A percentile compares a stretch with the other conserved stretches of the same genome.
Conservation (phyloP, 768 basidiomycete genomes). For the Goffeauzyma gilvescens region DNA sequence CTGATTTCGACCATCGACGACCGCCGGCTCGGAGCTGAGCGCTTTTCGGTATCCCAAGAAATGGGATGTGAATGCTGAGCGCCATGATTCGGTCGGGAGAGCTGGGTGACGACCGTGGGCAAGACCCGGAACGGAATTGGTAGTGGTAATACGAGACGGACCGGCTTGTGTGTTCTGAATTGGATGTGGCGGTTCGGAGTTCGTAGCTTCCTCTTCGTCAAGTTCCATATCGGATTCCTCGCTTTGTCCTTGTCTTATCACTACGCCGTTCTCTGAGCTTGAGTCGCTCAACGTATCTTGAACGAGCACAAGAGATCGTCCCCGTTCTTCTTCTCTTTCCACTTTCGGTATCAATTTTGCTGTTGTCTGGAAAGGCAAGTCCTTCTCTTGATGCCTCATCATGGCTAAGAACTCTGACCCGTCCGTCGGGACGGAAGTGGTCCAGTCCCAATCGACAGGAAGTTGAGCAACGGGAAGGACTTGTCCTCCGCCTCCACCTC, state of each 20-base stretch:
- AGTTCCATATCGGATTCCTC: too few relatives aligned
- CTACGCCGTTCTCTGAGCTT: too few relatives aligned
- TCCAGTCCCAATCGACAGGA: constrained; percentile 24
- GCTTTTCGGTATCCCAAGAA: constrained; percentile 22
- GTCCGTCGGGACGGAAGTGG: constrained; percentile 27
- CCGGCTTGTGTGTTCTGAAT: not conserved
- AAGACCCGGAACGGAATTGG: too few relatives aligned
- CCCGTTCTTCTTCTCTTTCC: not conserved
- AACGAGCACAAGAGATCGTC: not conserved
- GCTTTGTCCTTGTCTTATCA: too few relatives aligned
- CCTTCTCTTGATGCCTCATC: constrained; percentile 4
- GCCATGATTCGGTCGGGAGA: constrained; percentile 24
- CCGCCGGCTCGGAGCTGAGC: not conserved
- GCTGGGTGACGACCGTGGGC: constrained; percentile 21
- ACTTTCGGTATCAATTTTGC: not conserved
- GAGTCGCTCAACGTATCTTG: too few relatives aligned
- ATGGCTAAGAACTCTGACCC: constrained; percentile 31
- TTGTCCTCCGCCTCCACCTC: not conserved
- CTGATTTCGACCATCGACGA: not conserved
- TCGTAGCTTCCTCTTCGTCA: not conserved
- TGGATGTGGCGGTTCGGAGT: not conserved
- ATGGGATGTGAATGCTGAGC: constrained; percentile 17
- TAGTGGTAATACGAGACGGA: not conserved
- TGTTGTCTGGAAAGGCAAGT: not conserved
- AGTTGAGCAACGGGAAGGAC: constrained; percentile 29